Percentiles rank a stretch among this genome's conserved stretches.
Conservation (phyloP, 2,329 filamentous ascomycete genomes). For the Anthostomella pinea region DNA sequence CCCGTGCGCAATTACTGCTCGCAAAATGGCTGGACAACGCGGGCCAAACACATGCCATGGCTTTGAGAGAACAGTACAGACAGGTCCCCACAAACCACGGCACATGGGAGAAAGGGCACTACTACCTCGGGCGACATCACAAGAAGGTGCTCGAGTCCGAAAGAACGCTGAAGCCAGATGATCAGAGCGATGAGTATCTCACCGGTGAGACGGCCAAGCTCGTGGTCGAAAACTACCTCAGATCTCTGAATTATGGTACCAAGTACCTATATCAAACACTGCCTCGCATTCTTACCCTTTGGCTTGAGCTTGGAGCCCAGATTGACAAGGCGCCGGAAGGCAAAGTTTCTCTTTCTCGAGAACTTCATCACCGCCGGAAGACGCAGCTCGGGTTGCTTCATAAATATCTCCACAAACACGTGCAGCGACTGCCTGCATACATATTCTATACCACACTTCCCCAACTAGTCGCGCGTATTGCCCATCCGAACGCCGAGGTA, state of each 20-base stretch:
- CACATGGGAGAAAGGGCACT: constrained; percentile 95
- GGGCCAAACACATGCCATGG: constrained; percentile 84
- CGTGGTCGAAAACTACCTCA: constrained; percentile 89
- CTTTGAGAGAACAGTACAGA: constrained; percentile 78
- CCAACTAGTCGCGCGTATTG: constrained; percentile 94
- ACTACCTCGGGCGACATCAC: constrained; percentile 95
- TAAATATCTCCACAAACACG: constrained; percentile 74
- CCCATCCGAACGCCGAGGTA: constrained; percentile 75
- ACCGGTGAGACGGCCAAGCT: constrained; percentile 80
- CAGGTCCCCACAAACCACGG: constrained; percentile 68
- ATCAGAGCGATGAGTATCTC: constrained; percentile 73
- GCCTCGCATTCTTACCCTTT: constrained; percentile 86
- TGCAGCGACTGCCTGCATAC: constrained; percentile 68
- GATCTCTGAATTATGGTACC: constrained; percentile 81
- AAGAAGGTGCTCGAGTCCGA: constrained; percentile 93
- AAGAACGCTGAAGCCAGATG: constrained; percentile 69
- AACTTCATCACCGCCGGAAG: constrained; percentile 55
- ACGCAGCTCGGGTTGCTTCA: constrained; percentile 69
- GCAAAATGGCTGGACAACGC: constrained; percentile 96
- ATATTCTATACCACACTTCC: constrained; percentile 81
- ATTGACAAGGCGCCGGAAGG: constrained; percentile 60
- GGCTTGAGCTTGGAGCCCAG: constrained; percentile 85
- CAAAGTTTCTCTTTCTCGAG: constrained; percentile 50
- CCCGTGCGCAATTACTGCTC: constrained; percentile 79
- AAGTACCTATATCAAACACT: constrained; percentile 96